Evolutionary conservation across 805 yeast species (phyloP).

Genomic region (Yarrowia porcina): DNA sequence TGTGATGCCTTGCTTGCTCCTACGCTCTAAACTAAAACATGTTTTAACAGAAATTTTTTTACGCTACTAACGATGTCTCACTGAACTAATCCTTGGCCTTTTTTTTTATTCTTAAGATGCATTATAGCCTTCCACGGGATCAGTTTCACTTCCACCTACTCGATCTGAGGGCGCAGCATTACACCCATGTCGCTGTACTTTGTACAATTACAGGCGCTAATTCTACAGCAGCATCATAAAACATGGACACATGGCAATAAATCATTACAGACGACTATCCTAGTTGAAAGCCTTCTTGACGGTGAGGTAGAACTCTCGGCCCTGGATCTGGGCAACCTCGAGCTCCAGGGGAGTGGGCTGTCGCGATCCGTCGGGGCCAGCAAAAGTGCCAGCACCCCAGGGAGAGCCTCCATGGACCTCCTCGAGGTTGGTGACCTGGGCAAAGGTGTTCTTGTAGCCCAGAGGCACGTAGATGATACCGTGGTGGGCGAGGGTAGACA

Average conservation of each 20-base stretch:
- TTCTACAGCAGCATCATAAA: too few relatives aligned
- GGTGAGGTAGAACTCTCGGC: slow-evolving; percentile 55
- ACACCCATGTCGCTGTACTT: too few relatives aligned
- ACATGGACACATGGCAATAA: neutral
- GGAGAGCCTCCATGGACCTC: slow-evolving; percentile 81
- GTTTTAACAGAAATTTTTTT: too few relatives aligned
- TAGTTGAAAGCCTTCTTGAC: slow-evolving; percentile 33
- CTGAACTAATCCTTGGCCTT: too few relatives aligned
- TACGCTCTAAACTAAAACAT: too few relatives aligned
- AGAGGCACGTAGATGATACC: slow-evolving; percentile 75
- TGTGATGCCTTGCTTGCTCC: too few relatives aligned
- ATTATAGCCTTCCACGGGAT: too few relatives aligned
- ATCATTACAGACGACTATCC: neutral
- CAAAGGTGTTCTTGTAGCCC: slow-evolving; percentile 62
- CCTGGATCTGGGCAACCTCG: slow-evolving; percentile 64
- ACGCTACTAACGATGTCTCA: too few relatives aligned
- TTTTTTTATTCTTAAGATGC: too few relatives aligned
- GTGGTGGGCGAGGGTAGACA: slow-evolving; percentile 66
- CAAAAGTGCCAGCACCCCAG: slow-evolving; percentile 83
- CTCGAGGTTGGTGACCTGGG: slow-evolving; percentile 51
- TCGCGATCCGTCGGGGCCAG: slow-evolving; percentile 75
- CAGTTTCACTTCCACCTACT: too few relatives aligned
- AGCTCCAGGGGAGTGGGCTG: slow-evolving; percentile 60
- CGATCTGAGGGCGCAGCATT: too few relatives aligned
- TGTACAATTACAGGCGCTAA: too few relatives aligned